These are phyloP conservation scores for Tuber microsphaerosporum DNA, from an alignment of 495 filamentous ascomycete species.

Conservation along the genomic window DNA sequence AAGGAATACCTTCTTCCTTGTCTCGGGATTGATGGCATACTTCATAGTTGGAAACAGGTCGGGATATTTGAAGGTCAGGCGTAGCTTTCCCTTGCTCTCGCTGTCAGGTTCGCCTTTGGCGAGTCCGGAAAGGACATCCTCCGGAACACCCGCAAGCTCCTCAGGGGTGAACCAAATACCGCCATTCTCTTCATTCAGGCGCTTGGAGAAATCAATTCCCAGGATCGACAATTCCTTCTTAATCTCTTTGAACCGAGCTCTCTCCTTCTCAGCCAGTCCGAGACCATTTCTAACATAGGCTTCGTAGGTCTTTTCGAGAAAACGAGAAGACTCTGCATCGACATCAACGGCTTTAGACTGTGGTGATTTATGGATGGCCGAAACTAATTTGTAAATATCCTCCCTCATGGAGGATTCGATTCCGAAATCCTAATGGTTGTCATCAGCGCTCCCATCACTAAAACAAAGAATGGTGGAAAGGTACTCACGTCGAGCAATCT, in stretches of 20 bases:
- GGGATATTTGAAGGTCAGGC: conserved; percentile 57
- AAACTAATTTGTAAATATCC: conserved; percentile 55
- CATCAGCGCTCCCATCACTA: not conserved
- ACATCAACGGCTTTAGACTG: conserved; percentile 45
- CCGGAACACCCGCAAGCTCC: conserved; percentile 55
- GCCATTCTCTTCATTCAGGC: conserved; percentile 56
- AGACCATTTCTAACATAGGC: conserved; percentile 54
- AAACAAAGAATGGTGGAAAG: not conserved
- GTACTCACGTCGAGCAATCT: conserved; percentile 50
- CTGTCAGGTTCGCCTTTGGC: conserved; percentile 67
- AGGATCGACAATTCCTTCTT: conserved; percentile 57
- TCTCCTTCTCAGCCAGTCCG: conserved; percentile 50
- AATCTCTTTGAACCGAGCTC: conserved; percentile 59
- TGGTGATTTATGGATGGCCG: conserved; percentile 49
- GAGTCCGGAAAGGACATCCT: conserved; percentile 52
- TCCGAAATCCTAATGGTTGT: conserved; percentile 45
- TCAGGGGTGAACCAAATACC: conserved; percentile 55
- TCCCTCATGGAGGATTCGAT: conserved; percentile 58
- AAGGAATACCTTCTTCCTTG: conserved; percentile 52
- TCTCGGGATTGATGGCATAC: conserved; percentile 52
- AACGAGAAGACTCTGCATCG: conserved; percentile 48
- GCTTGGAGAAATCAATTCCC: conserved; percentile 54
- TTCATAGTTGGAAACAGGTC: conserved; percentile 57
- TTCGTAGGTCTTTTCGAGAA: conserved; percentile 56
- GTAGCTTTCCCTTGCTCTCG: conserved; percentile 49